phyloP scores from a whole-genome alignment of 1,139 yeast genomes.

The Kazachstania sp. region DNA sequence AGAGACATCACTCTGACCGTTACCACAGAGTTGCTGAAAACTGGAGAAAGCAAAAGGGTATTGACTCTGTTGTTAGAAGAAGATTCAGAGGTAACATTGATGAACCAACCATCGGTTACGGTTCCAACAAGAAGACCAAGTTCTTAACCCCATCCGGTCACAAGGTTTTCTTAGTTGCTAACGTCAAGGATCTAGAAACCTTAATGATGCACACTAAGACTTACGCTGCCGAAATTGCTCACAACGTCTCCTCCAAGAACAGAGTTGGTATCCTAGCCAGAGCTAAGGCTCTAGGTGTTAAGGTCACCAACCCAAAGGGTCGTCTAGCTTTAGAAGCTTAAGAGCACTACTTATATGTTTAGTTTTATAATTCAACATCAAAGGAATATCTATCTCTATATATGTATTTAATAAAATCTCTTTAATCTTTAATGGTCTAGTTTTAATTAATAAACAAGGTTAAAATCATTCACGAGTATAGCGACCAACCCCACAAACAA shows the following conservation, averaged over 20 bases:
- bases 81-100: conserved; percentile 99
- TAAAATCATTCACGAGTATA: not conserved
- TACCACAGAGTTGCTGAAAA: conserved; percentile 95
- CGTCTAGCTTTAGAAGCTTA: conserved; percentile 97
- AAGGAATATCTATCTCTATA: conserved; percentile 6
- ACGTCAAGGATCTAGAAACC: conserved; percentile 89
- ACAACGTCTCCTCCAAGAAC: conserved; percentile 97
- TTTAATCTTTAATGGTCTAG: not conserved
- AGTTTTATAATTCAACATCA: conserved; percentile 7
- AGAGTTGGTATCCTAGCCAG: conserved; percentile 93
- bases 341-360: conserved; percentile 21
- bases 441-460: not conserved
- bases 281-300: conserved; percentile 97
- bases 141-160: conserved; percentile 95
- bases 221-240: conserved; percentile 99
- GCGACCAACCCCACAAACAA: too few species aligned
- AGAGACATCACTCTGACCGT: conserved; percentile 99
- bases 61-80: conserved; percentile 99
- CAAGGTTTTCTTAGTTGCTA: conserved; percentile 92
- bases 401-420: conserved; percentile 5
- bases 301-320: conserved; percentile 99
- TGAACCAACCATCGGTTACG: conserved; percentile 99
- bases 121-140: conserved; percentile 98
- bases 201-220: conserved; percentile 95
- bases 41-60: conserved; percentile 99